Conservation (phyloP, 2,329 filamentous ascomycete species). For the Fusarium robinianum region DNA sequence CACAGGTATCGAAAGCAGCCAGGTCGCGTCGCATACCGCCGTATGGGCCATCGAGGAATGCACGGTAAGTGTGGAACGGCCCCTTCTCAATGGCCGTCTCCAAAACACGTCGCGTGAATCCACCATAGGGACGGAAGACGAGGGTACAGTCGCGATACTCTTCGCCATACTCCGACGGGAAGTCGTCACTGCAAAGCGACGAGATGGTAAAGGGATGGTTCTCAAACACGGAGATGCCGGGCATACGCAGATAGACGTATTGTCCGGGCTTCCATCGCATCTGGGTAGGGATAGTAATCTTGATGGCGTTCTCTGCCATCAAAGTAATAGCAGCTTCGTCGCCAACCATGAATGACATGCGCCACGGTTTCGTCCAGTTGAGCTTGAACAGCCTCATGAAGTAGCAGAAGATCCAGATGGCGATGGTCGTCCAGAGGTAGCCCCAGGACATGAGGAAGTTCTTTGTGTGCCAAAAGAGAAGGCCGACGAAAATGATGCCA, state of each 20-base stretch:
- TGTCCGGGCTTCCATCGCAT: slow-evolving; percentile 93
- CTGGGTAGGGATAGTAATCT: slow-evolving; percentile 91
- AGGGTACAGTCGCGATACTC: slow-evolving; percentile 86
- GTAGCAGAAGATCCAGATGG: slow-evolving; percentile 78
- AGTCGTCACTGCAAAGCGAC: slow-evolving; percentile 89
- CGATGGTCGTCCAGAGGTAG: slow-evolving; percentile 82
- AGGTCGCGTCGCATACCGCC: slow-evolving; percentile 91
- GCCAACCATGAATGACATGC: slow-evolving; percentile 80
- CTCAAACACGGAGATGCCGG: slow-evolving; percentile 84
- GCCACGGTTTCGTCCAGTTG: slow-evolving; percentile 85
- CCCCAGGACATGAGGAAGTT: slow-evolving; percentile 90
- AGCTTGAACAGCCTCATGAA: slow-evolving; percentile 77
- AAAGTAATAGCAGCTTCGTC: slow-evolving; percentile 90
- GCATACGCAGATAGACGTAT: slow-evolving; percentile 93
- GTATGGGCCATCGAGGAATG: slow-evolving; percentile 92
- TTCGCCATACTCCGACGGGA: slow-evolving; percentile 88
- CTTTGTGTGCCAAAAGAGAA: slow-evolving; percentile 95
- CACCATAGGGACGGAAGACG: slow-evolving; percentile 88
- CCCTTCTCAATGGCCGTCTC: slow-evolving; percentile 82
- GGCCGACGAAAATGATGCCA: slow-evolving; percentile 76
- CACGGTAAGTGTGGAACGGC: slow-evolving; percentile 88
- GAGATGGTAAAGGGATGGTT: slow-evolving; percentile 97
- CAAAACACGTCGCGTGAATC: slow-evolving; percentile 86
- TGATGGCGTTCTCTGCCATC: slow-evolving; percentile 92
- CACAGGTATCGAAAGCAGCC: slow-evolving; percentile 89